Base-by-base conservation (phyloP, 2,329 filamentous ascomycete species). In the Sclerotinia nivalis region DNA sequence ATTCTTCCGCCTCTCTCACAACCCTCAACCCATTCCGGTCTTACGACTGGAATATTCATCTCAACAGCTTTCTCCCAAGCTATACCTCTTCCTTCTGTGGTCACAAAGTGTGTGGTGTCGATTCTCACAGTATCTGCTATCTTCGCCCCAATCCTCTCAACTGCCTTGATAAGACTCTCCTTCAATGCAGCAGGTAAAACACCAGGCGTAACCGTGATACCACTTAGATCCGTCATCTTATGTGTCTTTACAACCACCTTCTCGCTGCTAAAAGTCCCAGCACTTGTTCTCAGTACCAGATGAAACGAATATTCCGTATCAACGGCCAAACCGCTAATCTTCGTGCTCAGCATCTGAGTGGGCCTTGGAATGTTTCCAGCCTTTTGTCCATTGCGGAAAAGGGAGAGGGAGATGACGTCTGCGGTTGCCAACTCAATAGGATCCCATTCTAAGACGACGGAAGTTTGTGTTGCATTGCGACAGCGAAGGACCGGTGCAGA, bases 21-120 rank as follows among this genome's bases (percentile, higher is more conserved):
- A n/a, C 93, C 95, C 76, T 97, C 92, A 43, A 99, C 88, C 96
- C 96, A 99, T 80, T 99, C 96, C 28, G 96, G 96, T 52, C 96
- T 88, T 31, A 99, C 96, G 15, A 99, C 93, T 10, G 96, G 96
- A 68, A 99, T 97, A 80, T 98, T 99, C 88, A 94, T 96, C 83
- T 98, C 95, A 43, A 95, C 90, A 0, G 96, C 96, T 84, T 96
- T 96, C 82, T 99, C 96, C 96, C 96, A 99, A 18, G 91, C 87
- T 65, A 92, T 86, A 45, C 96, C 96, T 69, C 94, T 85, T 43
- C 94, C 94, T 80, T 99, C 96, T 13, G 93, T 97, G 73, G 95
- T 98, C 71, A 99, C 93, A 79, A 99, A 99, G 81, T 99, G 96
- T 22, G 96, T 99, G 0, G 96, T 99, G 80, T 99, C 96, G 78